A percentile compares a stretch with the other conserved stretches of the same genome.
Evolutionary conservation across 2,329 filamentous ascomycete genomes (phyloP).

Genomic region (Camillea tinctor): DNA sequence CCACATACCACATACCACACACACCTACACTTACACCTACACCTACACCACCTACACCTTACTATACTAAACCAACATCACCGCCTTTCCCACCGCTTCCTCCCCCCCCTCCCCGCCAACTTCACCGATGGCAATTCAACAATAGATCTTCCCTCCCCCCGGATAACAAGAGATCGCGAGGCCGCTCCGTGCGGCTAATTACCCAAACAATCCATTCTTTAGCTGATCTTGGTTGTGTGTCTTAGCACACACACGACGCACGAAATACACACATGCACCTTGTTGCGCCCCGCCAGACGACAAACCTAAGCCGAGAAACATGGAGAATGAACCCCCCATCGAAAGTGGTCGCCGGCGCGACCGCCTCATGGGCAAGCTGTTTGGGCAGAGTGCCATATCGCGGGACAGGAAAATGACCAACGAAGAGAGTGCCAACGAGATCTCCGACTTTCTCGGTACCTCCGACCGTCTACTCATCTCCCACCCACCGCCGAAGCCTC

Average conservation of each 20-base stretch:
- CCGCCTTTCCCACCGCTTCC: neutral
- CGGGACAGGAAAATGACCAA: slow-evolving; percentile 35
- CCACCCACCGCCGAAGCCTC: slow-evolving; percentile 45
- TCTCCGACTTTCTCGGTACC: slow-evolving; percentile 60
- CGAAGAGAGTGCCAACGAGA: slow-evolving; percentile 46
- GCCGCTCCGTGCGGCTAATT: neutral
- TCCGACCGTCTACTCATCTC: slow-evolving; percentile 55
- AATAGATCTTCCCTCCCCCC: neutral
- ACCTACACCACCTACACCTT: no score
- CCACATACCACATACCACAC: neutral
- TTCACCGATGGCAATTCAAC: neutral
- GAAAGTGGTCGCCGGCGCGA: slow-evolving; percentile 32
- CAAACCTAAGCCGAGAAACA: slow-evolving; percentile 15
- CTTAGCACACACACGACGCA: neutral
- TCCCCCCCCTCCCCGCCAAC: neutral
- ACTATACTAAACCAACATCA: neutral
- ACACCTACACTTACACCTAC: no score
- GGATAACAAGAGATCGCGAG: neutral
- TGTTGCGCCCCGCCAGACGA: slow-evolving; percentile 19
- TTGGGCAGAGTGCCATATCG: slow-evolving; percentile 43
- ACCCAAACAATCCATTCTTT: neutral
- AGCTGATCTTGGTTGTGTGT: neutral
- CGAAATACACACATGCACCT: slow-evolving; percentile 1
- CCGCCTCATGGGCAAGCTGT: slow-evolving; percentile 64
- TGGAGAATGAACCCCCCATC: slow-evolving; percentile 30